Evolutionary conservation across 2,329 filamentous ascomycete genomes (phyloP).

Genomic region (Cladosporium sp.): DNA sequence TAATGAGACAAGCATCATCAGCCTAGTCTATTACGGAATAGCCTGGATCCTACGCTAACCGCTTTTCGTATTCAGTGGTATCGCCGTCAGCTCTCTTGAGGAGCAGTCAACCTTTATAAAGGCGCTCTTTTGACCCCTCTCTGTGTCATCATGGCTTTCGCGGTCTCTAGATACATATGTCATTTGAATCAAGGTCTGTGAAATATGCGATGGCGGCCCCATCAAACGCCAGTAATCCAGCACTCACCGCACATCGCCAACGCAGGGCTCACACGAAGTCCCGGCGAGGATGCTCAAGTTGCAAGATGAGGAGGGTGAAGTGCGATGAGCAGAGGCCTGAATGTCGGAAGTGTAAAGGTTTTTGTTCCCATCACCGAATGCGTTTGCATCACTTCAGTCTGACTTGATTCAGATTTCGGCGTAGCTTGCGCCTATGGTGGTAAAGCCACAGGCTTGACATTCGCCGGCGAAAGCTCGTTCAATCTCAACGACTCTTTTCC

Average conservation of each 20-base stretch:
- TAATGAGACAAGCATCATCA: too few species aligned
- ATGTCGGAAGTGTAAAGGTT: slow-evolving; percentile 45
- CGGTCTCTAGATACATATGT: too few species aligned
- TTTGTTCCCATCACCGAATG: neutral
- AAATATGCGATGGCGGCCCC: neutral
- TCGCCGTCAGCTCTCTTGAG: neutral
- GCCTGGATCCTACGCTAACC: slow-evolving; percentile 1
- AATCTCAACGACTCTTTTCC: neutral
- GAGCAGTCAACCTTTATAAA: too few species aligned
- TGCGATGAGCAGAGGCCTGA: slow-evolving; percentile 52
- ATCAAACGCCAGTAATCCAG: neutral
- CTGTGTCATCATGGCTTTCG: too few species aligned
- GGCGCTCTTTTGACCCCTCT: too few species aligned
- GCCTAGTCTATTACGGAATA: neutral
- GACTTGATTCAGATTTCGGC: slow-evolving; percentile 30
- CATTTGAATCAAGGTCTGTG: too few species aligned
- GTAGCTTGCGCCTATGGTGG: slow-evolving; percentile 47
- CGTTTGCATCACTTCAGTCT: neutral
- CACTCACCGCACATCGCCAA: slow-evolving; percentile 10
- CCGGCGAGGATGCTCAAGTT: slow-evolving; percentile 52
- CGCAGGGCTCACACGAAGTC: slow-evolving; percentile 48
- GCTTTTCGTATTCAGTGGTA: neutral
- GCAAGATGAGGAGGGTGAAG: slow-evolving; percentile 54
- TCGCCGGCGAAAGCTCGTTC: slow-evolving; percentile 22
- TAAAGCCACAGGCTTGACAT: slow-evolving; percentile 18